phyloP scores from a whole-genome alignment of 306 rosid genomes.

The Cyamopsis tetragonoloba region DNA sequence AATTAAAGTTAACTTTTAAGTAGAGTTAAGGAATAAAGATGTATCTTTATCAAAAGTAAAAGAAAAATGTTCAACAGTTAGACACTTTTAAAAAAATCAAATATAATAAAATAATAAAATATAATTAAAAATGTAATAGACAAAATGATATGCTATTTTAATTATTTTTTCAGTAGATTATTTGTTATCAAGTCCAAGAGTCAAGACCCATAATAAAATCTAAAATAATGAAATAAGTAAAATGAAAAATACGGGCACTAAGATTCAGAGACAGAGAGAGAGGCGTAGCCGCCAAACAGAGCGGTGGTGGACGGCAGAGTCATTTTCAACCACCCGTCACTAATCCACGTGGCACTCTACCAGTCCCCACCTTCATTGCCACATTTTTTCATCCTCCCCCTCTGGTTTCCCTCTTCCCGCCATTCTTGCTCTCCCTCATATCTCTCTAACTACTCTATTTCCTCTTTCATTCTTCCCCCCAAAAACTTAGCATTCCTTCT shows the following conservation, averaged over 20 bases:
- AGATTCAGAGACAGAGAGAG: not conserved
- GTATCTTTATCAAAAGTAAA: too few species aligned
- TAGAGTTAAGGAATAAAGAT: too few species aligned
- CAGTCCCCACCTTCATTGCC: constrained; percentile 12
- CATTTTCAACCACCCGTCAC: constrained; percentile 21
- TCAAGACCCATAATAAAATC: too few species aligned
- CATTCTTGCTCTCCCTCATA: constrained; percentile 38
- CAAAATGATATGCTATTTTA: too few species aligned
- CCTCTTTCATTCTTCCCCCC: not conserved
- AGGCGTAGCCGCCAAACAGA: constrained; percentile 24
- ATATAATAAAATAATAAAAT: too few species aligned
- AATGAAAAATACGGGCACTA: not conserved
- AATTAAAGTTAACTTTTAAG: too few species aligned
- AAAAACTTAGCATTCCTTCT: not conserved
- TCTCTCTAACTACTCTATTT: not conserved
- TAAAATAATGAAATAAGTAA: not conserved
- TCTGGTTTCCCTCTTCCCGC: constrained; percentile 32
- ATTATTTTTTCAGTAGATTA: too few species aligned
- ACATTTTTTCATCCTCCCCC: constrained; percentile 2
- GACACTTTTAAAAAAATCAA: too few species aligned
- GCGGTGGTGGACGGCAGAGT: constrained; percentile 5
- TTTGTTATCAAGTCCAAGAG: too few species aligned
- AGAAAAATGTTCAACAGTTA: too few species aligned
- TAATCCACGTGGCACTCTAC: constrained; percentile 25
- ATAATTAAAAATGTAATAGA: too few species aligned